Base-by-base conservation (phyloP, 148 eudicot genomes). In the Silene conica region DNA sequence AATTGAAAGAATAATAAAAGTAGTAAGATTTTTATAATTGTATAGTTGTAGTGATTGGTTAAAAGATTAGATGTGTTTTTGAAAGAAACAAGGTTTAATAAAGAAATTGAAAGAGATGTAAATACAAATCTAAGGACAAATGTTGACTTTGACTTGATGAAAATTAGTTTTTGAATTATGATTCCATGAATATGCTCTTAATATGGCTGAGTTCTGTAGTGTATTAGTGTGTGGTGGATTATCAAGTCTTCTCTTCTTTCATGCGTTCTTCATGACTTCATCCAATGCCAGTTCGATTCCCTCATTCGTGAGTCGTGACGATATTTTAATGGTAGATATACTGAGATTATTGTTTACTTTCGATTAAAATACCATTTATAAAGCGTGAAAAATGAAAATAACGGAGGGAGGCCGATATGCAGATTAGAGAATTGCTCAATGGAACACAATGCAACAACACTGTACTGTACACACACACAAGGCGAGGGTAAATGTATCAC, bases 111-210 rank as follows among this genome's bases (percentile, higher is more conserved):
- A 0, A 1, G 18, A 50, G 15, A 50, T 50, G 55, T 50, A 50
- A 50, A 50, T 62, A 25, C 41, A 62, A 20, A 62, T 62, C 18
- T 6, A 70, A 54, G 31, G 68, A 54, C 55, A 48, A 16, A 48
- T 15, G 43, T 45, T 22, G 76, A 73, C 76, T 63, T 73, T 73
- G 76, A 73, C 68, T 73, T 22, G 43, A 43, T 61, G 58, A 61
- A 45, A 38, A 25, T 7, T 25, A n/a, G n/a, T n/a, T n/a, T 13
- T 1, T 1, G 31, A 28, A 28, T 38, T 38, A 38, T 38, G 67
- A 63, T 63, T 25, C 67, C 8, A 63, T 63, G 67, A 63, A 63
- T 63, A 63, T 63, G 67, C 67, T 63, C 10, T 26, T 28, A 63
- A 5, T 25, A 43, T 26, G 67, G n/a, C 41, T n/a, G n/a, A n/a